Evolutionary conservation across 2,329 filamentous ascomycete genomes (phyloP), one percentile per base, ranked within the genome.

Genomic region (Aureobasidium musti): DNA sequence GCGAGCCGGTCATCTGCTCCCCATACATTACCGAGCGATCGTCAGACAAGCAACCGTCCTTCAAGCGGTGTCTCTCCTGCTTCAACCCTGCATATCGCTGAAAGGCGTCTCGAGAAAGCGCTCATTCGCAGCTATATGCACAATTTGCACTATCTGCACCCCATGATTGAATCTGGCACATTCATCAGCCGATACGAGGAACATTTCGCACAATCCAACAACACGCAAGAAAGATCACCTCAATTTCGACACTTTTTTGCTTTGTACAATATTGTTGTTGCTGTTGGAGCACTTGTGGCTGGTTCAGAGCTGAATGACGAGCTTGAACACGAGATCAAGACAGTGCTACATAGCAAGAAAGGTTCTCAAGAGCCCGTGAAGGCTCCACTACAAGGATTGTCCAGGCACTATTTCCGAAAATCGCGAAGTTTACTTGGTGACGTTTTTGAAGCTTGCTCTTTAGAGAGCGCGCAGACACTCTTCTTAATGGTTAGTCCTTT

Each of bases 181-280:
- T 56, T 65, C 47, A 56, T 21, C 17, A 14, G 19, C 17, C 35
- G 28, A 33, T 65, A 21, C 19, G 39, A 65, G 17, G 63, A 64
- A 23, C 71, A 74, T 43, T 68, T 72, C 26, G 72, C 71, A 60
- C 50, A 65, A 5, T 28, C 13, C 19, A 30, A 43, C 14, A 57
- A 33, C 39, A 37, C 11, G 49, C 33, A 39, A 60, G 17, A 68
- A 63, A 49, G 68, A 68, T 50, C 70, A 67, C 13, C 69, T 67
- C 21, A 41, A 11, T n/a, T 39, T 11, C 21, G 63, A 28, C 63
- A 65, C 39, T 73, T 75, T 41, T 57, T 70, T 10, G 71, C 72
- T 17, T 67, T 75, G 8, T 75, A 74, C 68, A 72, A 74, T 57
- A 70, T 73, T 1, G 72, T 75, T 13, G 69, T 74, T 28, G 73